phyloP scores from a whole-genome alignment of 2,329 filamentous ascomycete genomes.

The Cadophora gregata region DNA sequence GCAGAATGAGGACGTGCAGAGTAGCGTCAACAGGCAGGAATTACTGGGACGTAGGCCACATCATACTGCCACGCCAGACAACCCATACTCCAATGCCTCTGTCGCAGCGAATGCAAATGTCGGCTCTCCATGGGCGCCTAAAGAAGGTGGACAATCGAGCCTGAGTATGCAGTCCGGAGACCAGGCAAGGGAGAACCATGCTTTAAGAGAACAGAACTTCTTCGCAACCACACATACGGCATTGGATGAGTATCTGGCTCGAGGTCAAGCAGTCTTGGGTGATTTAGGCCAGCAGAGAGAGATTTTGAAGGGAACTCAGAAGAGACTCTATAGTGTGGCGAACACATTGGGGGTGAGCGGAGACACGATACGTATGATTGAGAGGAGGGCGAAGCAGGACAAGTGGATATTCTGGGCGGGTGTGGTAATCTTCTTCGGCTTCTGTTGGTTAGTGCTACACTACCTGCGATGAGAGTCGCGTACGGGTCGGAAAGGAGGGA shows the following conservation, averaged over 20 bases:
- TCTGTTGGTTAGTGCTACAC: constrained; percentile 90
- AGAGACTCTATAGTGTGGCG: constrained; percentile 86
- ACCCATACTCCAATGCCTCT: constrained; percentile 77
- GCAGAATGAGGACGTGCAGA: constrained; percentile 75
- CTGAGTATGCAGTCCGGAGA: constrained; percentile 62
- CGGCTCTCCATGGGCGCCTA: constrained; percentile 42
- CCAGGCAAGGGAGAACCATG: constrained; percentile 77
- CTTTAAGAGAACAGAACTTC: constrained; percentile 88
- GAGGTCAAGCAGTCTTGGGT: constrained; percentile 86
- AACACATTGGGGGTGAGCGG: constrained; percentile 93
- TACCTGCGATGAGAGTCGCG: constrained; percentile 66
- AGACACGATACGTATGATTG: constrained; percentile 96
- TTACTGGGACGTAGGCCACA: constrained; percentile 86
- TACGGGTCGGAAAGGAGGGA: background rate
- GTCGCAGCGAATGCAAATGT: constrained; percentile 32
- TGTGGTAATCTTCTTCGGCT: constrained; percentile 83
- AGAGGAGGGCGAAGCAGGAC: constrained; percentile 88
- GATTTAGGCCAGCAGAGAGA: constrained; percentile 90
- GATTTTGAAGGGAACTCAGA: constrained; percentile 94
- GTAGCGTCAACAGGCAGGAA: constrained; percentile 73
- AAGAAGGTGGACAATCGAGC: constrained; percentile 32
- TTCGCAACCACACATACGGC: constrained; percentile 81
- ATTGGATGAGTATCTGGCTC: constrained; percentile 91
- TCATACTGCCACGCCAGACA: constrained; percentile 82
- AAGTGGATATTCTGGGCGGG: constrained; percentile 98